phyloP scores from a whole-genome alignment of 108 stramenopile genomes.

The Fragilaria radians region DNA sequence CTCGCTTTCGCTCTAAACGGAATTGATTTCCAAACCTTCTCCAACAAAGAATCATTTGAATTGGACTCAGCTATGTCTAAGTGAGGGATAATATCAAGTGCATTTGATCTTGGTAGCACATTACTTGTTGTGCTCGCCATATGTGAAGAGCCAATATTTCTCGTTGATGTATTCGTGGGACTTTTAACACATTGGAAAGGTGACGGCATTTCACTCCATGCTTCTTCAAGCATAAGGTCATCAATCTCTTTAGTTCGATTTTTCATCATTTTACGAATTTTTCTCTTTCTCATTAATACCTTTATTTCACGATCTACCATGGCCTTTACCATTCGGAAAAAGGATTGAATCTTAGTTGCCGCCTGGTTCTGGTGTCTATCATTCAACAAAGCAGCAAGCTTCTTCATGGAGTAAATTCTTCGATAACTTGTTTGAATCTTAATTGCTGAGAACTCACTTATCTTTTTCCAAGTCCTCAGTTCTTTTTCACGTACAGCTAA shows the following conservation, averaged over 20 bases:
- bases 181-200: neutral
- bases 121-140: neutral
- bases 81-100: neutral
- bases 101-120: neutral
- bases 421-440: neutral
- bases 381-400: neutral
- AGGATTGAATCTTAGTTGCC: slow-evolving; percentile 57
- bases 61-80: neutral
- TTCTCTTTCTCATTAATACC: slow-evolving; percentile 17
- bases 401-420: neutral
- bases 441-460: neutral
- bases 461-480: neutral
- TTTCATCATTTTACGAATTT: slow-evolving; percentile 37
- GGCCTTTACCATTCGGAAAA: slow-evolving; percentile 55
- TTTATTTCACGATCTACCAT: slow-evolving; percentile 60
- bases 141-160: neutral
- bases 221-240: slow-evolving; percentile 41
- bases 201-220: slow-evolving; percentile 14
- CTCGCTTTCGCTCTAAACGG: neutral
- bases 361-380: slow-evolving; percentile 14
- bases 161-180: neutral
- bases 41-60: neutral
- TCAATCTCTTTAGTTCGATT: slow-evolving; percentile 27
- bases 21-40: neutral
- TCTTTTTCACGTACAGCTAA: neutral